These are phyloP conservation scores for Cercospora janseana DNA, from an alignment of 2,329 filamentous ascomycete species.

Conservation along the genomic window DNA sequence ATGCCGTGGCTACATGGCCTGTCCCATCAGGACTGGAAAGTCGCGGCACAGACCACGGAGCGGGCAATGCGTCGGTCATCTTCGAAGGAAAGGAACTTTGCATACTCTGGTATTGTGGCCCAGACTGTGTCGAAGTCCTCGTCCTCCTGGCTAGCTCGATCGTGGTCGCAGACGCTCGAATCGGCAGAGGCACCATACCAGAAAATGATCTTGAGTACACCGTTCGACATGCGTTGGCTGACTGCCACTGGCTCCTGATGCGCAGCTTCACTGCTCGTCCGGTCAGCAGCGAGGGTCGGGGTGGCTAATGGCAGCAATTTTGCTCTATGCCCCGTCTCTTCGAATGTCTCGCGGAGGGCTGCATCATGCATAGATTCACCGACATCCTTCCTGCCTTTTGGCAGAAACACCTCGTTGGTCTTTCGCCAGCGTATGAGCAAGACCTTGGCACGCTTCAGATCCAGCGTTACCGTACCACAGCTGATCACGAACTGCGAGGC, in stretches of 20 bases:
- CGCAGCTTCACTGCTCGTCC: neutral
- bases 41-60: neutral
- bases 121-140: conserved; percentile 1
- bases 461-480: conserved; percentile 3
- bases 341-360: conserved; percentile 20
- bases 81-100: neutral
- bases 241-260: neutral
- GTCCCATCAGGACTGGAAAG: neutral
- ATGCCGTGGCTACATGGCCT: neutral
- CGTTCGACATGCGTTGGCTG: neutral
- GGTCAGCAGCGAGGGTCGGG: conserved; percentile 44
- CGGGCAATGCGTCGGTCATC: neutral
- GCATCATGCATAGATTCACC: conserved; percentile 17
- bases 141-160: neutral
- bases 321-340: conserved; percentile 20
- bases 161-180: neutral
- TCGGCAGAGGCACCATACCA: conserved; percentile 1
- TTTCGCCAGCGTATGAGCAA: neutral
- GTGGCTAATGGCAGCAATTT: neutral
- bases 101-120: neutral
- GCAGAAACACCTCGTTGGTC: conserved; percentile 14
- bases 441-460: neutral
- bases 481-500: neutral
- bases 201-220: conserved; percentile 5
- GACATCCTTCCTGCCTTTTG: conserved; percentile 23